Percentiles rank a stretch among this genome's conserved stretches.
phyloP scores from a whole-genome alignment of 176 grass and related monocot species.

The Oryza nivara region DNA sequence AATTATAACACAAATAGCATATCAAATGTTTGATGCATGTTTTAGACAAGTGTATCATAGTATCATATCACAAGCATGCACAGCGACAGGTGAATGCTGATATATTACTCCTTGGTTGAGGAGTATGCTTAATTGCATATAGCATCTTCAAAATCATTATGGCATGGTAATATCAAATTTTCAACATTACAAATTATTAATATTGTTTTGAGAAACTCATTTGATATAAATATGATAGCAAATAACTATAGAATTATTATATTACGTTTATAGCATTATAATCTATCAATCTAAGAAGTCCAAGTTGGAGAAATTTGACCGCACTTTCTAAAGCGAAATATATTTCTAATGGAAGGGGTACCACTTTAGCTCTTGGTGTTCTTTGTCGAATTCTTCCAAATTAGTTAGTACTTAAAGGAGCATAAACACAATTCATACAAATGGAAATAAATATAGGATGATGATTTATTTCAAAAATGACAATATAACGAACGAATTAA shows the following conservation, averaged over 20 bases:
- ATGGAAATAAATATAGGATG: not conserved
- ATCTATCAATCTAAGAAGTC: not conserved
- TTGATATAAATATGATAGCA: not conserved
- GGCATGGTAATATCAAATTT: not conserved
- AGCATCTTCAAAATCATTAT: not conserved
- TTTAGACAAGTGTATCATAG: not conserved
- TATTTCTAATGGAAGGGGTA: not conserved
- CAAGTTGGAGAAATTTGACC: not conserved
- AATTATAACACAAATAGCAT: not conserved
- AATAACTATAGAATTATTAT: not conserved
- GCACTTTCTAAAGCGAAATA: not conserved
- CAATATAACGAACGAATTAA: not conserved
- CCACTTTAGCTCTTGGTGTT: not conserved
- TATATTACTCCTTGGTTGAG: not conserved
- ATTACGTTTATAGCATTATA: not conserved
- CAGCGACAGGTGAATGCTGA: not conserved
- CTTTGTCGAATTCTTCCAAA: not conserved
- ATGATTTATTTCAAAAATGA: not conserved
- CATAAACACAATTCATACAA: slow-evolving; percentile 3
- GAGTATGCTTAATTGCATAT: not conserved
- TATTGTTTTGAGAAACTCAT: not conserved
- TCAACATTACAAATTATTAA: not conserved
- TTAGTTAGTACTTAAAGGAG: not conserved
- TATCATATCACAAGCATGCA: not conserved
- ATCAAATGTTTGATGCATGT: slow-evolving; percentile 23